Base-by-base conservation (phyloP, 768 basidiomycete genomes). In the Cyclocybe aegerita region DNA sequence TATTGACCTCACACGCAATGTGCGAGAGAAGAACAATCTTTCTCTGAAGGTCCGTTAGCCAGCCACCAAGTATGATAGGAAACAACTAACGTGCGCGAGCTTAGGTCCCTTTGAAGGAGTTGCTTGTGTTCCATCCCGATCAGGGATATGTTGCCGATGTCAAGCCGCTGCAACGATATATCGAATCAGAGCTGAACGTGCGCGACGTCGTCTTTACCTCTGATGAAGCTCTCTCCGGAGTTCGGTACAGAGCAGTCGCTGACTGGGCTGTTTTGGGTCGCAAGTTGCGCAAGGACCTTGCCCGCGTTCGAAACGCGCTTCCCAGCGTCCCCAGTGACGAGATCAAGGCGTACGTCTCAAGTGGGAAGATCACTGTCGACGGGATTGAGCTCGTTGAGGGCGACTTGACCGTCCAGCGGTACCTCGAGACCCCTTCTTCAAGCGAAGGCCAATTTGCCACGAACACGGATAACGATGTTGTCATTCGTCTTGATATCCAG, bases 211-310 rank as follows among this genome's bases (percentile, higher is more conserved):
- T 90, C 54, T 91, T 97, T 78, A 94, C 87, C 48, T 88, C 88
- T 1, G 90, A 97, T 64, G 97, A 98, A 68, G 71, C 76, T 9
- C 68, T 80, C 30, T 92, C 93, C 32, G 93, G 95, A 16, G 88
- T 98, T 58, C 83, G 83, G 54, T 98, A 98, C 77, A 84, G 84
- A 48, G 95, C 87, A 4, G 85, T 87, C 29, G 96, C 97, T 8
- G 97, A 99, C 72, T 98, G 93, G 92, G 77, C 83, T n/a, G 86
- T 91, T 10, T 80, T 99, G 44, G 97, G 97, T 43, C 83, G 85
- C 61, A 98, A 97, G 70, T 78, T 99, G 43, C 85, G 96, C 56
- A 97, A 93, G 65, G 93, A 98, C 67, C 72, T 98, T 32, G 85
- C 73, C 14, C 88, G 88, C 30, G 95, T 99, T 58, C 89, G 92